Conservation (phyloP, 2,329 filamentous ascomycete genomes). For the Samsoniella hepiali region DNA sequence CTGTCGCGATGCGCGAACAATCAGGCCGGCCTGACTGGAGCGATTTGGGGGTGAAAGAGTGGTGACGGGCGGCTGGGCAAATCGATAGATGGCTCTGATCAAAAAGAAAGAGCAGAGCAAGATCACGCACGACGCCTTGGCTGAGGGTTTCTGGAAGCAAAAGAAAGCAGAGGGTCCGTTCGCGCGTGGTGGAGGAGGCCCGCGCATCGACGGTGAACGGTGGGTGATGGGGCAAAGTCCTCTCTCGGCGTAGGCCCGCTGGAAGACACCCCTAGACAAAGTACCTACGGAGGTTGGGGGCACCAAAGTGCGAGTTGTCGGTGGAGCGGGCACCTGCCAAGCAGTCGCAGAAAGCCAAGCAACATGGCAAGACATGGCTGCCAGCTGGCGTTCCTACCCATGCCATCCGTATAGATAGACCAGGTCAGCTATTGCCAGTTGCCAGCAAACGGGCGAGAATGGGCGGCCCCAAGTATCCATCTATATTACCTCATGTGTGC, state of each 20-base stretch:
- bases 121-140: neutral
- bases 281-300: no score
- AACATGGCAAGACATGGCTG: neutral
- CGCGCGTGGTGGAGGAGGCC: neutral
- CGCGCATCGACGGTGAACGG: no score
- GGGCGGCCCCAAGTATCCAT: neutral
- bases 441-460: neutral
- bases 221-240: no score
- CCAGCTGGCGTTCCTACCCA: neutral
- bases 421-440: neutral
- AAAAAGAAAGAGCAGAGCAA: neutral
- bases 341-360: neutral
- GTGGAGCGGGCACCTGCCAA: neutral
- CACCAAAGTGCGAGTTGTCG: neutral
- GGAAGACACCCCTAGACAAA: no score
- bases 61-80: neutral
- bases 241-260: no score
- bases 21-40: neutral
- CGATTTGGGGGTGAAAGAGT: neutral
- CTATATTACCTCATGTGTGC: neutral
- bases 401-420: no score
- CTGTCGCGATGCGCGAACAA: neutral
- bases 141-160: neutral
- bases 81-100: neutral
- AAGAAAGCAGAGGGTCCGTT: conserved; percentile 1